Conservation (phyloP, 164 flowering plant species). For the Aristolochia contorta region DNA sequence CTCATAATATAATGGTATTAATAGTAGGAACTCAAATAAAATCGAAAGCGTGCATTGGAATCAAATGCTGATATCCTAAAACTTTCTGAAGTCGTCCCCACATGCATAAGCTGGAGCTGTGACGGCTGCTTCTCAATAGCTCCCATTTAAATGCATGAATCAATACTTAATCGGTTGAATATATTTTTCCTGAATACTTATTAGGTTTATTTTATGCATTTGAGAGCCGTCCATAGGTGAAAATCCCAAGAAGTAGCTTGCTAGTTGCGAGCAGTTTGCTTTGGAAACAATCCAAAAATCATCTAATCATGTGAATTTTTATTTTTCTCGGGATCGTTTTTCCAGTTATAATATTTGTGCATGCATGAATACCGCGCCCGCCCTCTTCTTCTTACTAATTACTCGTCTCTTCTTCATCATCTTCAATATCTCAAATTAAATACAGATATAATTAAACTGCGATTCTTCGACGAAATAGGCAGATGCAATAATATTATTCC, state of each 20-base stretch:
- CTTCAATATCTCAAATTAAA: too few species aligned
- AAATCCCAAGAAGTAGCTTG: slow-evolving; percentile 33
- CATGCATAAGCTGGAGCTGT: slow-evolving; percentile 28
- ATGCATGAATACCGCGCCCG: too few species aligned
- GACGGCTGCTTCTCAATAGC: slow-evolving; percentile 36
- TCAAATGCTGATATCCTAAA: slow-evolving; percentile 9
- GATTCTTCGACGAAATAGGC: too few species aligned
- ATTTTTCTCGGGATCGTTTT: slow-evolving; percentile 47
- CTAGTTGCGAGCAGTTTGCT: slow-evolving; percentile 31
- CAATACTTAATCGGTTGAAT: background rate
- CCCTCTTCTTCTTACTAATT: too few species aligned
- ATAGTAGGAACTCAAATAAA: too few species aligned
- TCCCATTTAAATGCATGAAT: background rate
- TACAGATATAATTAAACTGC: too few species aligned
- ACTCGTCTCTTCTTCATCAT: too few species aligned
- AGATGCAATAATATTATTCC: too few species aligned
- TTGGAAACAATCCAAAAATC: slow-evolving; percentile 38
- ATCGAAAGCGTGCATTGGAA: slow-evolving; percentile 21
- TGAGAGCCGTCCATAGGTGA: slow-evolving; percentile 17
- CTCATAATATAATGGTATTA: background rate
- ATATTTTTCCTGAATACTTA: background rate
- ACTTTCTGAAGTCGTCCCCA: slow-evolving; percentile 18
- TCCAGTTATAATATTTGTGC: slow-evolving; percentile 4
- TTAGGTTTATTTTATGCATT: slow-evolving; percentile 5
- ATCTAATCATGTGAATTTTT: slow-evolving; percentile 11